Conservation (phyloP, 2,329 filamentous ascomycete species). For the Orbilia brochopaga region DNA sequence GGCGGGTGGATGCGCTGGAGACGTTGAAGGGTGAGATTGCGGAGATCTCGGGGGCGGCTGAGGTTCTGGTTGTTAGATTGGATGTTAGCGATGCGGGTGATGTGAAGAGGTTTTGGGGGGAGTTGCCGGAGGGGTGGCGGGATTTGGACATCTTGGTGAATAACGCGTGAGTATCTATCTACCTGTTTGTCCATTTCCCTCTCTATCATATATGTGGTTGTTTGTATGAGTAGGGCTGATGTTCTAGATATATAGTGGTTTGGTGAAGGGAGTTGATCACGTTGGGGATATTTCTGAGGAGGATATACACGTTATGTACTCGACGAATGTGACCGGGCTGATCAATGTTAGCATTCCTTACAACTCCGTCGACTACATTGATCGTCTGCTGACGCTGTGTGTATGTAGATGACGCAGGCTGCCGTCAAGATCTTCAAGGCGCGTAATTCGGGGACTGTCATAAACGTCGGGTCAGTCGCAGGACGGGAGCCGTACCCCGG, state of each 20-base stretch:
- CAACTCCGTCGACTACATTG: background rate
- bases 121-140: conserved; percentile 76
- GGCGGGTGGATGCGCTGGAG: conserved; percentile 77
- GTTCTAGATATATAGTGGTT: too few relatives aligned
- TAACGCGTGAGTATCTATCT: conserved; percentile 74
- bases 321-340: conserved; percentile 90
- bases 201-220: background rate
- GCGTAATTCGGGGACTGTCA: conserved; percentile 68
- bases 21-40: conserved; percentile 77
- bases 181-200: background rate
- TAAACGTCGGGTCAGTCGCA: conserved; percentile 94
- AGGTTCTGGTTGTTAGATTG: conserved; percentile 80
- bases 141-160: conserved; percentile 90
- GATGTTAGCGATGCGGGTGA: conserved; percentile 83
- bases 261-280: conserved; percentile 85
- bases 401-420: conserved; percentile 77
- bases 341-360: conserved; percentile 66
- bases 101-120: conserved; percentile 71
- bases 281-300: conserved; percentile 81
- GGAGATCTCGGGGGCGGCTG: conserved; percentile 76
- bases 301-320: conserved; percentile 86
- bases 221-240: too few relatives aligned
- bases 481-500: conserved; percentile 84
- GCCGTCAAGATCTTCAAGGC: conserved; percentile 81
- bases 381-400: background rate